Base-by-base conservation (phyloP, 2,329 filamentous ascomycete species). In the Aspergillus latus region DNA sequence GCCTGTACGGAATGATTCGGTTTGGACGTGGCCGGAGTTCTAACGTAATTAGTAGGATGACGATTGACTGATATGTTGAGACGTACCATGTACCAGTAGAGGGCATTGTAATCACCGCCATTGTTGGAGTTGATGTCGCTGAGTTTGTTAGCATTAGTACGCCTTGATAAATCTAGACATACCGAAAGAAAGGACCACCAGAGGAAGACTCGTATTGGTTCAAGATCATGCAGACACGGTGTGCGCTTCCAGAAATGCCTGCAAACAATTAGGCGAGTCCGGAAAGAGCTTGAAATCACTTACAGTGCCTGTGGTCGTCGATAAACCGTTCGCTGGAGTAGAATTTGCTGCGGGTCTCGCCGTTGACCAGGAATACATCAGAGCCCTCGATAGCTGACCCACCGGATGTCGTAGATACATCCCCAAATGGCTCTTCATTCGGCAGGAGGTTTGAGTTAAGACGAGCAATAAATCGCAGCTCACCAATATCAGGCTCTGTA, bases 321-420 rank as follows among this genome's bases (percentile, higher is more conserved):
- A 89, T 88, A 71, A 87, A 88, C n/a, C 85, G 80, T 59, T 86
- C 77, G 57, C 82, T 85, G 1, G 84, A 87, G 74, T 86, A 89
- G 76, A 88, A 89, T 70, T 89, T 89, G 71, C 82, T 85, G 39
- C 86, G 81, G 0, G 86, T 88, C 68, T 88, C 75, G 21, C 84
- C 82, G 60, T 76, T 72, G 44, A 88, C 83, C 7, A 84, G 58
- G 65, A 81, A 88, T 39, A 71, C 68, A 56, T 84, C 82, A 1
- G 77, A 80, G 42, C 79, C 85, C 67, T 88, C 86, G 50, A 88
- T 76, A 8, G 74, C 76, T 30, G 78, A 78, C 21, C 21, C 16
- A 8, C 78, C 79, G 1, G 72, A 73, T 0, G 83, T 87, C 26
- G 78, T 84, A 0, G 85, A 87, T 3, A 76, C 82, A 3, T 72